A percentile compares a stretch with the other conserved stretches of the same genome.
phyloP scores from a whole-genome alignment of 2,329 filamentous ascomycete genomes.

The Clathrospora elynae region DNA sequence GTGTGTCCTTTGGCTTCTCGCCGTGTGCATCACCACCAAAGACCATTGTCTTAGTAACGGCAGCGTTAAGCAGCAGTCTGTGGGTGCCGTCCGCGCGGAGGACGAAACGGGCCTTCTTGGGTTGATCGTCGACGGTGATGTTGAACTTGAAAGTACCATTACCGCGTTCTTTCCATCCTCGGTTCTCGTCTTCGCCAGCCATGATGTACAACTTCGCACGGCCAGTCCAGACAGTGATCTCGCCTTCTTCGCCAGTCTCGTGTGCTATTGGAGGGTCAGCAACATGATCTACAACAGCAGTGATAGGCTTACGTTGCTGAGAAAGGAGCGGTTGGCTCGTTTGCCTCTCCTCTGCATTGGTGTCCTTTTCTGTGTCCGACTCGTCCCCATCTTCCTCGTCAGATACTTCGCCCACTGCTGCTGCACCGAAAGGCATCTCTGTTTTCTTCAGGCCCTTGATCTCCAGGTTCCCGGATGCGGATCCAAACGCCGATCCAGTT shows the following conservation, averaged over 20 bases:
- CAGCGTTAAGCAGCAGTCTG: constrained; percentile 83
- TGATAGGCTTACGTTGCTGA: constrained; percentile 66
- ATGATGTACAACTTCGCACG: constrained; percentile 87
- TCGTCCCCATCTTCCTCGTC: constrained; percentile 60
- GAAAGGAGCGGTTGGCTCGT: constrained; percentile 51
- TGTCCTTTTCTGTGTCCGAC: constrained; percentile 25
- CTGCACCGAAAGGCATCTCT: constrained; percentile 76
- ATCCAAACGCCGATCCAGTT: constrained; percentile 67
- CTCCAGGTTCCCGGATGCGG: constrained; percentile 57
- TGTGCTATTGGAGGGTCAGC: constrained; percentile 55
- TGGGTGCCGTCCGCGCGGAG: constrained; percentile 92
- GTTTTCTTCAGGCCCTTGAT: constrained; percentile 61
- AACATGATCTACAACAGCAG: neutral
- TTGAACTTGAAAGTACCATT: constrained; percentile 86
- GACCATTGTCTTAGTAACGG: constrained; percentile 76
- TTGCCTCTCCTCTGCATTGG: constrained; percentile 41
- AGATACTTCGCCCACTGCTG: constrained; percentile 64
- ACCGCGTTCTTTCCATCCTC: constrained; percentile 88
- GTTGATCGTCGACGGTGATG: constrained; percentile 38
- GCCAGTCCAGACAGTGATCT: constrained; percentile 74
- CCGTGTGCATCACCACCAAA: constrained; percentile 71
- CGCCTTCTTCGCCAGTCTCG: constrained; percentile 85
- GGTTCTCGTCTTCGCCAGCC: constrained; percentile 58
- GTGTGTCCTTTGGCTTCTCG: constrained; percentile 70
- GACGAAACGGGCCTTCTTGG: constrained; percentile 70